Percentiles rank a stretch among this genome's conserved stretches.
Conservation (phyloP, 2,329 filamentous ascomycete species). For the Neoascochyta sp. region DNA sequence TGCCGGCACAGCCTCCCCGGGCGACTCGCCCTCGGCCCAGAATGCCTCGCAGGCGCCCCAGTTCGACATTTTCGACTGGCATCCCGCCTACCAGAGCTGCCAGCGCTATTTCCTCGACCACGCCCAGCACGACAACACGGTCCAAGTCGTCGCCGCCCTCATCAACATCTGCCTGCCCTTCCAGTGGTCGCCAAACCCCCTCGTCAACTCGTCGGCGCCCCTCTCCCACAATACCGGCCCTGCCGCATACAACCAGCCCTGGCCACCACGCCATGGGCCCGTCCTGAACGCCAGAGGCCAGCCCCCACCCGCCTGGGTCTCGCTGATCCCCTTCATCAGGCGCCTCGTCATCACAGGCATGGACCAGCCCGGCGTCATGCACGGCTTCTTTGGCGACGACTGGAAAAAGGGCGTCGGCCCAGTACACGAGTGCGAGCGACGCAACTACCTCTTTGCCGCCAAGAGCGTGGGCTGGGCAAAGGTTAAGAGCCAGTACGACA, state of each 20-base stretch:
- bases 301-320: constrained; percentile 51
- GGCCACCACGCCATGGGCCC: constrained; percentile 44
- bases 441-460: constrained; percentile 92
- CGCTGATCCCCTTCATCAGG: constrained; percentile 82
- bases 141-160: constrained; percentile 85
- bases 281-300: constrained; percentile 38
- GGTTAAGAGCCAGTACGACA: constrained; percentile 89
- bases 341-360: constrained; percentile 88
- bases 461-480: constrained; percentile 88
- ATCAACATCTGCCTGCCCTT: constrained; percentile 89
- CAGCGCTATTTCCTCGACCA: constrained; percentile 88
- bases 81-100: constrained; percentile 85
- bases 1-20: constrained; percentile 21
- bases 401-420: constrained; percentile 77
- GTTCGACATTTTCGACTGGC: constrained; percentile 88
- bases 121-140: constrained; percentile 75
- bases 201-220: constrained; percentile 38
- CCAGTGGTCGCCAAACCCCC: constrained; percentile 60
- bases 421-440: constrained; percentile 81
- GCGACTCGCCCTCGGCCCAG: constrained; percentile 21
- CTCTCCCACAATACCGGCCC: constrained; percentile 31
- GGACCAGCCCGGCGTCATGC: constrained; percentile 79
- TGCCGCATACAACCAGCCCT: constrained; percentile 37
- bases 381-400: constrained; percentile 95
- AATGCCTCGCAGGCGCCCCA: constrained; percentile 30